These are phyloP conservation scores for Phytophthora citricola DNA, from an alignment of 352 stramenopile genomes.

Conservation along the genomic window DNA sequence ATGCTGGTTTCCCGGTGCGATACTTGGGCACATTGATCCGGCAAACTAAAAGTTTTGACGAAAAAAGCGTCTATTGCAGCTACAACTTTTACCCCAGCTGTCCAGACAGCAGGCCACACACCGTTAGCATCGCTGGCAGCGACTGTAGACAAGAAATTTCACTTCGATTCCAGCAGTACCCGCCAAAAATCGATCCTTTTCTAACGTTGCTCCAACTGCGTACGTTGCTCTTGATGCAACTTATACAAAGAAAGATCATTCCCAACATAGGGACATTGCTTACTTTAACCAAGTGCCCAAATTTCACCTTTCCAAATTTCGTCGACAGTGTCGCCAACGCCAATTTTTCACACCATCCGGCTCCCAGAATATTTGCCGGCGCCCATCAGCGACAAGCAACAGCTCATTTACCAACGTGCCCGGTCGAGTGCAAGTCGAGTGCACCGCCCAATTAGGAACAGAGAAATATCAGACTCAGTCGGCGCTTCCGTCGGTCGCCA, in stretches of 20 bases:
- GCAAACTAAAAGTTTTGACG: too few species aligned
- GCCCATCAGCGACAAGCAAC: constrained; percentile 6
- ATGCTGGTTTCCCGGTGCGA: constrained; percentile 20
- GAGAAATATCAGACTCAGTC: background rate
- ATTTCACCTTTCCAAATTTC: constrained; percentile 2
- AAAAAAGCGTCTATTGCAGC: background rate
- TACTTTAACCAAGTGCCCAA: constrained; percentile 16
- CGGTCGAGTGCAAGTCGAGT: constrained; percentile 12
- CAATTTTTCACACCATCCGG: constrained; percentile 40
- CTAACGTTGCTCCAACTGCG: background rate
- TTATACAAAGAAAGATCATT: background rate
- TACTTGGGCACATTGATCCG: constrained; percentile 3
- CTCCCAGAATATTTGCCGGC: constrained; percentile 37
- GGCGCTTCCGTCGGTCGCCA: constrained; percentile 6
- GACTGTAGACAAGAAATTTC: background rate
- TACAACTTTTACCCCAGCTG: background rate
- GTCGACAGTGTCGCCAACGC: constrained; percentile 11
- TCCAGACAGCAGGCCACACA: background rate
- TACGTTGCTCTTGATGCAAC: constrained; percentile 4
- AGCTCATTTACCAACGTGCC: constrained; percentile 40
- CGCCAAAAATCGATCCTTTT: background rate
- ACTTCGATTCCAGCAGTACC: background rate
- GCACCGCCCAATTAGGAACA: background rate
- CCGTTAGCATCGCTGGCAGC: too few species aligned
- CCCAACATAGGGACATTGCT: background rate